A percentile compares a stretch with the other conserved stretches of the same genome.
Evolutionary conservation across 2,329 filamentous ascomycete genomes (phyloP).

Genomic region (Lasiodiplodia sp.): DNA sequence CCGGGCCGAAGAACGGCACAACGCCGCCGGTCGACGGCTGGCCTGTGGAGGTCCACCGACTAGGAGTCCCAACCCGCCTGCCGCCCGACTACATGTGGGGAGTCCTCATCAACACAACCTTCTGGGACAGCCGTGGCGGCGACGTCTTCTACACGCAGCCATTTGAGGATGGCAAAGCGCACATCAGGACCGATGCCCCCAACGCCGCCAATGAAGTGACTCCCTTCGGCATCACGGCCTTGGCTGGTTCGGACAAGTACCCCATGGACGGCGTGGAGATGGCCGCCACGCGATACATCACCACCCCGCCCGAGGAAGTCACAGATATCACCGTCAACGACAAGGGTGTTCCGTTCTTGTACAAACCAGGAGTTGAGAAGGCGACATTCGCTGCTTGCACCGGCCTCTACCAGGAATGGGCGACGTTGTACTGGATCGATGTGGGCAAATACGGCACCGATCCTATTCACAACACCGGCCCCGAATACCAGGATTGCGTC

Average conservation of each 20-base stretch:
- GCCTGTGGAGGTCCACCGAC: neutral
- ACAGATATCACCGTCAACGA: neutral
- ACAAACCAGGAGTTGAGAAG: neutral
- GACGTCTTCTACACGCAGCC: slow-evolving; percentile 7
- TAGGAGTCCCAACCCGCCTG: neutral
- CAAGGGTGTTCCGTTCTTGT: neutral
- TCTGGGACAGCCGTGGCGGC: neutral
- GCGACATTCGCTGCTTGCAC: slow-evolving; percentile 1
- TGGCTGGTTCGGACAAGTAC: no score
- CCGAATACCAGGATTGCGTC: neutral
- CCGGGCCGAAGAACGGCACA: neutral
- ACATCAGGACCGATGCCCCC: slow-evolving; percentile 2
- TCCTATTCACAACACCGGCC: neutral
- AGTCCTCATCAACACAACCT: neutral
- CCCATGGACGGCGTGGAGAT: neutral
- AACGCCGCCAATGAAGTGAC: neutral
- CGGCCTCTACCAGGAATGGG: neutral
- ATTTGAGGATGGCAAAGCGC: neutral
- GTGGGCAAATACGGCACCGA: neutral
- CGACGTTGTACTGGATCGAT: neutral
- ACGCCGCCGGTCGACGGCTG: neutral
- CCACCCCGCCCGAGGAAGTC: neutral
- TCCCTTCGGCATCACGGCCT: neutral
- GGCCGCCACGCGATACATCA: neutral
- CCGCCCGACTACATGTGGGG: neutral